Evolutionary conservation across 1,284 basidiomycete genomes (phyloP).

Genomic region (Melanopsichium pennsylvanicum): DNA sequence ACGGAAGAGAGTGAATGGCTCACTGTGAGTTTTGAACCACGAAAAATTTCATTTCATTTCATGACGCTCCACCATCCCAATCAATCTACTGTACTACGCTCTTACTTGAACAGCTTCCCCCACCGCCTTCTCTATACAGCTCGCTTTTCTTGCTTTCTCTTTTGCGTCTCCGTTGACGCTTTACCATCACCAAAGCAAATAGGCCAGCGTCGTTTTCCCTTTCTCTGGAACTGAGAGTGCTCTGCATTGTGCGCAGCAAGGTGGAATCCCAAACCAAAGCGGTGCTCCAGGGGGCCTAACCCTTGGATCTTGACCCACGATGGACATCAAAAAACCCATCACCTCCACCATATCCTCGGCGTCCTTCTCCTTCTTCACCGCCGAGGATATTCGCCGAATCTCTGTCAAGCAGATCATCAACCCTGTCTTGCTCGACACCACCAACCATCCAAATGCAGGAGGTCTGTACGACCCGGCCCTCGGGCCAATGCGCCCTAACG

Average conservation of each 20-base stretch:
- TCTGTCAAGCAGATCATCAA: conserved; percentile 97
- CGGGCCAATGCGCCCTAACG: conserved; percentile 74
- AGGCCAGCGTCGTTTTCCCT: not conserved
- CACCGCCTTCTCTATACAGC: not conserved
- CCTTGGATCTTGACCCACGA: conserved; percentile 66
- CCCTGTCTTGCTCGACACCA: conserved; percentile 88
- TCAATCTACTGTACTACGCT: not conserved
- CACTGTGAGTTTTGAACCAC: not conserved
- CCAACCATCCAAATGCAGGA: conserved; percentile 88
- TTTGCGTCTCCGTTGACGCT: not conserved
- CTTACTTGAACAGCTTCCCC: too few species aligned
- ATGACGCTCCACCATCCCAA: conserved; percentile 18
- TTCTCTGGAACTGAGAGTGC: not conserved
- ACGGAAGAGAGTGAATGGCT: too few species aligned
- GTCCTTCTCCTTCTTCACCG: conserved; percentile 92
- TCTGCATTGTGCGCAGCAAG: conserved; percentile 8
- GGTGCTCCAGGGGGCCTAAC: conserved; percentile 27
- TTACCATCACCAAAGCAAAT: too few species aligned
- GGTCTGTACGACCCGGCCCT: conserved; percentile 95
- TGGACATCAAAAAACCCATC: conserved; percentile 93
- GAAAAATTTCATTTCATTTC: conserved; percentile 34
- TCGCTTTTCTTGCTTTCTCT: not conserved
- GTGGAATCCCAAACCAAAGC: conserved; percentile 4
- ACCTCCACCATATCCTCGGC: conserved; percentile 83
- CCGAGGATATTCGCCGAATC: conserved; percentile 89